Evolutionary conservation across 257 asterid genomes (phyloP).

Genomic region (Scutellaria baicalensis): DNA sequence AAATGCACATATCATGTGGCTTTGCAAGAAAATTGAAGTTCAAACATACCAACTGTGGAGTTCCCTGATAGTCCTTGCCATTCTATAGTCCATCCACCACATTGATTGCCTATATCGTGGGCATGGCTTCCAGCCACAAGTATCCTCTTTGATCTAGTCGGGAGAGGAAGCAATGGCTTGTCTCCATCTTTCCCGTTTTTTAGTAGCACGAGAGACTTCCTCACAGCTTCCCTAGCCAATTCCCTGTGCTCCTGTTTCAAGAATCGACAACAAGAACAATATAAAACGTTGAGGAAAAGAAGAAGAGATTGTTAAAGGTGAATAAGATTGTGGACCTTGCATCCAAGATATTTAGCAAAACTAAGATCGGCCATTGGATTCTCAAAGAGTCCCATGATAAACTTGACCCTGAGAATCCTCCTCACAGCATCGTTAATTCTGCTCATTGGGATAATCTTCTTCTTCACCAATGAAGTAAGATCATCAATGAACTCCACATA

Average conservation of each 20-base stretch:
- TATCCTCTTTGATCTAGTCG: constrained; percentile 26
- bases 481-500: constrained; percentile 34
- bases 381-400: constrained; percentile 58
- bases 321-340: constrained; percentile 22
- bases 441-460: constrained; percentile 41
- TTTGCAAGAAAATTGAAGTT: neutral
- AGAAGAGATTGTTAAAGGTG: neutral
- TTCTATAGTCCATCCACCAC: constrained; percentile 71
- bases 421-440: constrained; percentile 60
- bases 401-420: constrained; percentile 60
- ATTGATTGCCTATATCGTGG: constrained; percentile 48
- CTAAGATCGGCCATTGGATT: constrained; percentile 47
- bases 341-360: constrained; percentile 36
- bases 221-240: constrained; percentile 73
- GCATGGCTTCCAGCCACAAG: constrained; percentile 61
- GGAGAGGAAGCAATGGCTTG: constrained; percentile 47
- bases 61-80: constrained; percentile 42
- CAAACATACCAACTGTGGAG: constrained; percentile 32
- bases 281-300: neutral
- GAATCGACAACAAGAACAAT: neutral
- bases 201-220: constrained; percentile 65
- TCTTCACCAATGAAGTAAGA: constrained; percentile 36
- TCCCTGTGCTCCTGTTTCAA: constrained; percentile 52
- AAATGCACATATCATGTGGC: neutral
- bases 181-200: constrained; percentile 49